Conservation (phyloP, 2,329 filamentous ascomycete species). For the Chaetomiaceae sp. region DNA sequence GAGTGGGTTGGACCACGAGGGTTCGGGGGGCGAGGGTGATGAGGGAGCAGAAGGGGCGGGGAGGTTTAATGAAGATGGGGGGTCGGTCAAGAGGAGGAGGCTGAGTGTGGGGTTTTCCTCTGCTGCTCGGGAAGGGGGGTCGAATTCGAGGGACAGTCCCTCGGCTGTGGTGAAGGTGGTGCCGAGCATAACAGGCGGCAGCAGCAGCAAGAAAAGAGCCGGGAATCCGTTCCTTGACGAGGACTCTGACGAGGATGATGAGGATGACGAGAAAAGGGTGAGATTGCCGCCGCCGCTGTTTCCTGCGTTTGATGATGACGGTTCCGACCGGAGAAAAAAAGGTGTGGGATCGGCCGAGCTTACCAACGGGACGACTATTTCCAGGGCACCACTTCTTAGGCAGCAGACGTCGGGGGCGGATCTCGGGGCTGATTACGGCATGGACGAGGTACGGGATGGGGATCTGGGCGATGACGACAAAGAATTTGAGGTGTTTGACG, state of each 20-base stretch:
- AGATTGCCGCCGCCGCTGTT: slow-evolving; percentile 15
- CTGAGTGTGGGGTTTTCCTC: slow-evolving; percentile 31
- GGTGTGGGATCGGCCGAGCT: slow-evolving; percentile 10
- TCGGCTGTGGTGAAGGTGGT: no score
- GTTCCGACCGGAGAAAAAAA: not conserved
- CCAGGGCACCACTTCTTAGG: slow-evolving; percentile 16
- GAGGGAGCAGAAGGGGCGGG: slow-evolving; percentile 20
- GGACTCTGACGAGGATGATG: slow-evolving; percentile 43
- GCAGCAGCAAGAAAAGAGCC: slow-evolving; percentile 29
- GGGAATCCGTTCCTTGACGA: slow-evolving; percentile 66
- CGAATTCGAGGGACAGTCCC: slow-evolving; percentile 12
- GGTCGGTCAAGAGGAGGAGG: slow-evolving; percentile 40
- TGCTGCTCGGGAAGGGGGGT: slow-evolving; percentile 14
- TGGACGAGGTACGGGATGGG: not conserved
- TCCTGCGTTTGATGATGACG: slow-evolving; percentile 5
- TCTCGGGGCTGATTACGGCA: slow-evolving; percentile 16
- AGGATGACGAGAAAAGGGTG: slow-evolving; percentile 17
- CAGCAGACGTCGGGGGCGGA: slow-evolving; percentile 20
- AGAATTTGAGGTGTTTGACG: slow-evolving; percentile 34
- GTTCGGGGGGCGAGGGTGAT: not conserved
- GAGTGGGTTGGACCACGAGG: not conserved
- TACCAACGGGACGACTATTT: slow-evolving; percentile 15
- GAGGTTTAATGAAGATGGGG: slow-evolving; percentile 38
- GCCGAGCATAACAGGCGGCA: no score
- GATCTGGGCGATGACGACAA: slow-evolving; percentile 23